Evolutionary conservation across 2,329 filamentous ascomycete species (phyloP), one percentile per base, ranked within the genome.

Genomic region (Penicillium sp.): DNA sequence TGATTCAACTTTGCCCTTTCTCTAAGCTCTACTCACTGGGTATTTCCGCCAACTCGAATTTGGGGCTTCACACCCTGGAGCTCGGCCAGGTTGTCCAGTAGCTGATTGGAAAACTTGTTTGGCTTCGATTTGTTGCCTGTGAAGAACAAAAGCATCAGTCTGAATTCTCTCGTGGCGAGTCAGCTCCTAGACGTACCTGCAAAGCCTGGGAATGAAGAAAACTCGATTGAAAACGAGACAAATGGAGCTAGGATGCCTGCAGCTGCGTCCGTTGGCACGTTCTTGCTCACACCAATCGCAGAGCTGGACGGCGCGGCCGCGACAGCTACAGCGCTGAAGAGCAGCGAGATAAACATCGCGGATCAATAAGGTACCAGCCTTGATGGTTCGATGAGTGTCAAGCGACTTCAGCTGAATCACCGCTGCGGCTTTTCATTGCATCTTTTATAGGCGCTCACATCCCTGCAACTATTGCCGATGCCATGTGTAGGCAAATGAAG

Each of bases 41-140:
- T 88, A 66, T 88, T 89, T n/a, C 86, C 87, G 3, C 87, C 86
- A 1, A 89, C 85, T 16, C 86, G 78, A 56, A 89, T 83, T 64
- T 84, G 79, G 2, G 86, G 86, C 61, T 85, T 86, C 6, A 77
- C 79, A 9, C 85, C 85, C 14, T 77, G 78, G 3, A 87, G 67
- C n/a, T 78, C 69, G 1, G 77, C 82, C 19, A 89, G 66, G 57
- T 87, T 88, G 35, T 82, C 78, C 27, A 89, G 72, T 6, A 88
- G 77, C 50, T 84, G 86, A 59, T 87, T 79, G 0, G 85, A 87
- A 70, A 86, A 89, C 0, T 69, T 77, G 66, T 88, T 88, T 1
- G 86, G 86, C 9, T 69, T 65, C 0, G 82, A 82, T 6, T 71
- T 70, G 66, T 86, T 87, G 13, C 85, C 81, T 79, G 33, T n/a